phyloP scores from a whole-genome alignment of 2,329 filamentous ascomycete species.

The Sporothrix globosa region DNA sequence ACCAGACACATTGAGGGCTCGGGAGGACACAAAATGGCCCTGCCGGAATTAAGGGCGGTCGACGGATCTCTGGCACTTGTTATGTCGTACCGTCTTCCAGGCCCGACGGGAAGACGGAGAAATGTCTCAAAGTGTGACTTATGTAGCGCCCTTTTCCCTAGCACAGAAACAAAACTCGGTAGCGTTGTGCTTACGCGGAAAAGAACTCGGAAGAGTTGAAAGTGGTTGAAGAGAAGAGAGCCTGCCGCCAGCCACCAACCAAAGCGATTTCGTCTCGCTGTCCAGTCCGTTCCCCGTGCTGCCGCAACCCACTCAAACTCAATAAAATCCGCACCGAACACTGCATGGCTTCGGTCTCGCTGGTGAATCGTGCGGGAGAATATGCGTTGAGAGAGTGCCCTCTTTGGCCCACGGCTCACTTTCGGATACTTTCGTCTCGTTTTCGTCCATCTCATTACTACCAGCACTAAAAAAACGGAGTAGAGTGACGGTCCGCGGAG shows the following conservation, averaged over 20 bases:
- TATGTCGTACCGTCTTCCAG: background rate
- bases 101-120: conserved; percentile 15
- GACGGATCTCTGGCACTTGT: background rate
- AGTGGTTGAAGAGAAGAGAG: background rate
- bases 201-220: background rate
- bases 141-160: conserved; percentile 17
- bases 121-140: conserved; percentile 9
- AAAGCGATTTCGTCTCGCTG: conserved; percentile 6
- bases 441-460: background rate
- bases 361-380: conserved; percentile 1
- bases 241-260: background rate
- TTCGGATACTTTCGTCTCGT: conserved; percentile 10
- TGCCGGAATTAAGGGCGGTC: conserved; percentile 3
- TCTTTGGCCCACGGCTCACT: background rate
- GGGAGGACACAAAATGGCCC: background rate
- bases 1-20: no score
- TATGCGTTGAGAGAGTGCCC: background rate
- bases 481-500: background rate
- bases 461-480: conserved; percentile 5
- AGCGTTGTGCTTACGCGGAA: conserved; percentile 21
- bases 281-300: conserved; percentile 9
- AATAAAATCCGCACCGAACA: conserved; percentile 1
- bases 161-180: conserved; percentile 1
- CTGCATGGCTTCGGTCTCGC: conserved; percentile 13
- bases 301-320: conserved; percentile 3